Conservation (phyloP, 2,329 filamentous ascomycete species). For the Fusarium veterinarium region DNA sequence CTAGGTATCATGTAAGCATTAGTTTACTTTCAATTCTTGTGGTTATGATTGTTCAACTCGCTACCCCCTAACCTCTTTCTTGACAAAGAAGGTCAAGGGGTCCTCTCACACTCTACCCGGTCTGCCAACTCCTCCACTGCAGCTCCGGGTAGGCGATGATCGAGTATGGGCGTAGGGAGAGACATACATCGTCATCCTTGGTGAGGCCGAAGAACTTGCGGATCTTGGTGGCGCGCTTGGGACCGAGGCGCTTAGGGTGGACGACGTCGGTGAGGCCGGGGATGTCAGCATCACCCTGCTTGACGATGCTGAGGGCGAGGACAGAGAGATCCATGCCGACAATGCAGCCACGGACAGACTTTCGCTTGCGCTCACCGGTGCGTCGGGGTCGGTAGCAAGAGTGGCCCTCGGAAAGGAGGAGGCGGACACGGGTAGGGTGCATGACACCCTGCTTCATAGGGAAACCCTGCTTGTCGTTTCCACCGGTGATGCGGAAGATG, state of each 20-base stretch:
- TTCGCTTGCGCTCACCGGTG: conserved; percentile 98
- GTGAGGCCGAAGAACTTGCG: conserved; percentile 99
- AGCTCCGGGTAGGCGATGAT: conserved; percentile 78
- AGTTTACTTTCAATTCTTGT: conserved; percentile 47
- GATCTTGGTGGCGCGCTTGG: conserved; percentile 99
- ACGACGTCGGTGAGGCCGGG: conserved; percentile 97
- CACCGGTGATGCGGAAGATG: conserved; percentile 99
- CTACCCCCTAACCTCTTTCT: conserved; percentile 27
- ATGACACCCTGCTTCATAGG: conserved; percentile 99
- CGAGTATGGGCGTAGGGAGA: conserved; percentile 63
- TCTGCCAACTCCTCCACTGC: conserved; percentile 57
- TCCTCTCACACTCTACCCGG: conserved; percentile 71
- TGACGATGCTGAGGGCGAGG: conserved; percentile 93
- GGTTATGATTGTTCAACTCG: conserved; percentile 39
- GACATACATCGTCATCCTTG: conserved; percentile 99
- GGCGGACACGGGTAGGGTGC: conserved; percentile 97
- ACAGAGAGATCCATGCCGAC: conserved; percentile 96
- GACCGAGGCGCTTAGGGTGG: conserved; percentile 98
- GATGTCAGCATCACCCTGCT: conserved; percentile 95
- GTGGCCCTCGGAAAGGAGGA: conserved; percentile 96
- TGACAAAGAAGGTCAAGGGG: conserved; percentile 33
- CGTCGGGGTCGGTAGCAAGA: conserved; percentile 99
- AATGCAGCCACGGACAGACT: conserved; percentile 99
- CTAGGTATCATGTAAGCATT: conserved; percentile 63
- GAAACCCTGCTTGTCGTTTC: conserved; percentile 99